Evolutionary conservation across 2,329 filamentous ascomycete genomes (phyloP).

Genomic region (Tolypocladium nubicola): DNA sequence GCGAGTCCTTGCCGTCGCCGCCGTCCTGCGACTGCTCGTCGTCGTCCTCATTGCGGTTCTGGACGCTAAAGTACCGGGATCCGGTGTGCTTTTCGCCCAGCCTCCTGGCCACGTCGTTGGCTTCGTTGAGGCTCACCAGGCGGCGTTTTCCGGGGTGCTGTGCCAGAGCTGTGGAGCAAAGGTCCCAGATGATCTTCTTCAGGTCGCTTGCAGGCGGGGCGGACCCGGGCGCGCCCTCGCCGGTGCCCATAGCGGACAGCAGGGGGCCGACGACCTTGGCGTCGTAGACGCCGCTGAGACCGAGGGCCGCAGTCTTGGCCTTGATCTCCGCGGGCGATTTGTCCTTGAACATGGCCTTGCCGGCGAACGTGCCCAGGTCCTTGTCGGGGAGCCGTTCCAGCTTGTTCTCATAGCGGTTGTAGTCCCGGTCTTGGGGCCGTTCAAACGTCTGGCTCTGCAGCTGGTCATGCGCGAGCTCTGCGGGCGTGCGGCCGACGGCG

Average conservation of each 20-base stretch:
- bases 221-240: constrained; percentile 4
- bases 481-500: constrained; percentile 62
- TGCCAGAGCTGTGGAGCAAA: constrained; percentile 20
- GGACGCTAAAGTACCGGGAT: constrained; percentile 25
- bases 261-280: constrained; percentile 13
- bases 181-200: constrained; percentile 20
- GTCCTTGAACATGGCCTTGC: constrained; percentile 1
- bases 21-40: constrained; percentile 13
- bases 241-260: constrained; percentile 14
- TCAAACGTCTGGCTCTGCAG: constrained; percentile 30
- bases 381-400: constrained; percentile 8
- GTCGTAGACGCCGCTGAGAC: constrained; percentile 19
- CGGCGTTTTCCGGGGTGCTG: constrained; percentile 28
- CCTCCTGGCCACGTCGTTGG: constrained; percentile 47
- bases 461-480: constrained; percentile 52
- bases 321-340: constrained; percentile 9
- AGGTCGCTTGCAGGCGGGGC: constrained; percentile 3
- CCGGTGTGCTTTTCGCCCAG: constrained; percentile 37
- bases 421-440: constrained; percentile 6
- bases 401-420: constrained; percentile 1
- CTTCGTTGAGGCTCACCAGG: constrained; percentile 43
- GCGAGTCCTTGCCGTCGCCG: constrained; percentile 5
- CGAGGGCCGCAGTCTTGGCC: constrained; percentile 10
- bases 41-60: constrained; percentile 14
- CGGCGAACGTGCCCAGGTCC: background rate